Evolutionary conservation across 805 yeast species (phyloP).

Genomic region (Wickerhamiella galacta): DNA sequence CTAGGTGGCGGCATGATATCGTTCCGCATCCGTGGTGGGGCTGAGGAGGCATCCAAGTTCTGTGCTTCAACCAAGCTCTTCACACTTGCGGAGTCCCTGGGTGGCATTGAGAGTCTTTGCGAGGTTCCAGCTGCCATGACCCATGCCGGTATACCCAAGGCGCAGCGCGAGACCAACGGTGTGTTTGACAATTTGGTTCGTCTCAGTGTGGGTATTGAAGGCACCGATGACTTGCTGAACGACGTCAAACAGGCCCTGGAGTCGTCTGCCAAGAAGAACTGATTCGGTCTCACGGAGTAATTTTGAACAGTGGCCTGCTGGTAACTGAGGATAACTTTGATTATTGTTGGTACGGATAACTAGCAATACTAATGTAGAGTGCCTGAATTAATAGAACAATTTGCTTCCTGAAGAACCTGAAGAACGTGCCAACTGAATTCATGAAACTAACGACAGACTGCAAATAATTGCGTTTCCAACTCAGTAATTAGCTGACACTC

Average conservation of each 20-base stretch:
- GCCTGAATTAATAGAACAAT: too few species aligned
- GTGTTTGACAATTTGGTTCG: slow-evolving; percentile 71
- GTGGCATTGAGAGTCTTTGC: slow-evolving; percentile 72
- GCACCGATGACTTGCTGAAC: slow-evolving; percentile 51
- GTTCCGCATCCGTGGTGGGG: slow-evolving; percentile 73
- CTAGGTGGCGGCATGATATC: slow-evolving; percentile 89
- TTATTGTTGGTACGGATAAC: too few species aligned
- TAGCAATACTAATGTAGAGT: too few species aligned
- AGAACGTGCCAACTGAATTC: too few species aligned
- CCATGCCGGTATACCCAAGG: slow-evolving; percentile 76
- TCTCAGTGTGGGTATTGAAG: slow-evolving; percentile 78
- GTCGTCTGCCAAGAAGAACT: too few species aligned
- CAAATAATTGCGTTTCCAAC: too few species aligned
- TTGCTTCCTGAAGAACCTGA: too few species aligned
- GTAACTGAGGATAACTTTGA: too few species aligned
- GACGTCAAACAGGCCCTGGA: slow-evolving; percentile 62
- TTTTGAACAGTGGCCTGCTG: too few species aligned
- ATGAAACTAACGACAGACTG: too few species aligned
- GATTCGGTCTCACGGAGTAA: too few species aligned
- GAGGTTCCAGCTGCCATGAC: slow-evolving; percentile 90
- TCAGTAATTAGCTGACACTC: too few species aligned
- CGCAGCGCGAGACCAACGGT: slow-evolving; percentile 61
- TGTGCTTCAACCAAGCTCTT: slow-evolving; percentile 58
- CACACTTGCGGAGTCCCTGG: slow-evolving; percentile 78
- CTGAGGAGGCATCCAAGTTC: slow-evolving; percentile 55